Evolutionary conservation across 2,329 filamentous ascomycete genomes (phyloP), one percentile per base, ranked within the genome.

Genomic region (Verticillium isaacii): DNA sequence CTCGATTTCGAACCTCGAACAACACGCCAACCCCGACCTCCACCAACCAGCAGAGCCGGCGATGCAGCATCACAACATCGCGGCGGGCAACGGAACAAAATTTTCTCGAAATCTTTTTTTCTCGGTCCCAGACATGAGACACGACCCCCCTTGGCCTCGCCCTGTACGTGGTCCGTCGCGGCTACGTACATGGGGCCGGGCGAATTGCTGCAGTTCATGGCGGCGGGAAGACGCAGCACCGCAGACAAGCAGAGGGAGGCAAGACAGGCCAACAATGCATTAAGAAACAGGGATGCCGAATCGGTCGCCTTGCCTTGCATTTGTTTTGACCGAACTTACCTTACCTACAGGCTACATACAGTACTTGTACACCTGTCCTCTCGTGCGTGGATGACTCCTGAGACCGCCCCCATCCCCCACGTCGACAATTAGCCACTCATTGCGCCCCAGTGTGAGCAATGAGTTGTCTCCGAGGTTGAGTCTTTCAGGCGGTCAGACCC

Each of bases 401-500:
- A 50, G 23, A 12, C 45, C 45, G 45, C 45, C 45, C 29, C 45
- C 45, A 50, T 50, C 19, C 45, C 11, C n/a, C 45, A 23, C n/a
- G n/a, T 23, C n/a, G 9, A 23, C 19, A 23, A n/a, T n/a, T n/a
- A 50, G 45, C 45, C 45, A 50, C 45, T 50, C 45, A 50, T 5
- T 50, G n/a, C n/a, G n/a, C 19, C n/a, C 19, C 37, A 41, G 37
- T 41, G 37, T 5, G 15, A 41, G 37, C 14, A 50, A n/a, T 23
- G 45, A 8, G n/a, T 50, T 50, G 17, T 50, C 45, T 50, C n/a
- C 45, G 19, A 50, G n/a, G 19, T 11, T 14, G 52, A 32, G 37
- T 60, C 34, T n/a, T 63, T 57, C 50, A 58, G 57, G 62, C 63
- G 63, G 63, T 65, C 62, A 65, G 62, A 62, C 63, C 61, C 55